Evolutionary conservation across 116 monocot species (phyloP).

Genomic region (Phalaenopsis hybrid): DNA sequence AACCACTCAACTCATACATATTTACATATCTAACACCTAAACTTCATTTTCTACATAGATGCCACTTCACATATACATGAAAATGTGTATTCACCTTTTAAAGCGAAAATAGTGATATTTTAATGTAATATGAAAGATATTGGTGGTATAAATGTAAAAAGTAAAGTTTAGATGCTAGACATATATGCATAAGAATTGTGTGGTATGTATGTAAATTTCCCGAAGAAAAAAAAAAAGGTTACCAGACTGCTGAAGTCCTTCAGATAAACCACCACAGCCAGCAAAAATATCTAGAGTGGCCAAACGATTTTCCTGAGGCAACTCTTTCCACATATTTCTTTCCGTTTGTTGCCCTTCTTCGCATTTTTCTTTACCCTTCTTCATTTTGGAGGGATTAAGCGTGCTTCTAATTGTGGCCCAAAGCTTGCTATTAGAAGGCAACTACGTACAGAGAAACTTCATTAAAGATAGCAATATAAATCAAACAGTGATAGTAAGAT

Average conservation of each 20-base stretch:
- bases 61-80: too few species aligned
- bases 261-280: slow-evolving; percentile 61
- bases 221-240: neutral
- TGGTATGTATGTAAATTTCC: too few species aligned
- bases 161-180: too few species aligned
- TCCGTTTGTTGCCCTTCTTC: slow-evolving; percentile 22
- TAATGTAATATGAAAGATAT: too few species aligned
- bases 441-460: slow-evolving; percentile 25
- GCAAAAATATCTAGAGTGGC: slow-evolving; percentile 57
- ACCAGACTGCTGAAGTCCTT: slow-evolving; percentile 52
- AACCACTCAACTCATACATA: too few species aligned
- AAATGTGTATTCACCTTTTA: too few species aligned
- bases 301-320: slow-evolving; percentile 21
- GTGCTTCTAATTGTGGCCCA: slow-evolving; percentile 20
- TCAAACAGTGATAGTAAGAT: neutral
- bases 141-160: too few species aligned
- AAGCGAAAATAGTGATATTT: too few species aligned
- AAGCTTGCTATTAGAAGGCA: slow-evolving; percentile 55
- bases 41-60: too few species aligned
- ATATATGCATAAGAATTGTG: too few species aligned
- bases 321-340: slow-evolving; percentile 14
- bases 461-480: slow-evolving; percentile 10
- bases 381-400: slow-evolving; percentile 23
- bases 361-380: slow-evolving; percentile 60
- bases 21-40: too few species aligned